Conservation (phyloP, 345 rosid species). For the Moringa oleifera region DNA sequence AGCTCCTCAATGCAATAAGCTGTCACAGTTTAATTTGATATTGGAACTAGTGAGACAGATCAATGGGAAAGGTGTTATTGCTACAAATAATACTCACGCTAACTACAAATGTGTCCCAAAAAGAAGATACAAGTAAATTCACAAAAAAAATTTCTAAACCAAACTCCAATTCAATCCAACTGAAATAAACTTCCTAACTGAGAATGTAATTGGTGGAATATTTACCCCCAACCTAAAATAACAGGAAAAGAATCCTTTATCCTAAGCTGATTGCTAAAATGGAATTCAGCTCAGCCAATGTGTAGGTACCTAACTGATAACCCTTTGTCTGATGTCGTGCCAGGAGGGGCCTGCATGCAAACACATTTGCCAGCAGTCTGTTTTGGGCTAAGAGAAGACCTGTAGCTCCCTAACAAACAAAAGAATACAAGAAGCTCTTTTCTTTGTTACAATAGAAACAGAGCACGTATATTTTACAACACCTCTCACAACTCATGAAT, state of each 20-base stretch:
- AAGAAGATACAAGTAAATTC: neutral
- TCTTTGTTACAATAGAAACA: constrained; percentile 8
- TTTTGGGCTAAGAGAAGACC: constrained; percentile 2
- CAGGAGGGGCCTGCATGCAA: constrained; percentile 4
- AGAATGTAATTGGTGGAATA: neutral
- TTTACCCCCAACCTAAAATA: neutral
- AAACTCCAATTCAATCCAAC: constrained; percentile 1
- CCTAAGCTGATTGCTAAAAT: constrained; percentile 18
- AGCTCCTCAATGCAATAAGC: neutral
- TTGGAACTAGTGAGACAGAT: neutral
- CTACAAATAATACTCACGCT: constrained; percentile 8
- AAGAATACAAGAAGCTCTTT: constrained; percentile 20
- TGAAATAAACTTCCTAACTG: constrained; percentile 7
- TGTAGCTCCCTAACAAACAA: constrained; percentile 26
- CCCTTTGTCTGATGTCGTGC: neutral
- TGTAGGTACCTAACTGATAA: constrained; percentile 1
- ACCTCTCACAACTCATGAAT: neutral
- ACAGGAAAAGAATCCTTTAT: neutral
- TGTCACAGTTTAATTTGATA: neutral
- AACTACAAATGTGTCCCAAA: constrained; percentile 10
- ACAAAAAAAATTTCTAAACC: constrained; percentile 17
- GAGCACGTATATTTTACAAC: constrained; percentile 10
- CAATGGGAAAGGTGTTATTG: neutral
- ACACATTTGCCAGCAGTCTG: constrained; percentile 6
- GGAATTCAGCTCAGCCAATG: constrained; percentile 19